Evolutionary conservation across 192 early-diverging fungal genomes (phyloP).

Genomic region (Gaertneriomyces sp.): DNA sequence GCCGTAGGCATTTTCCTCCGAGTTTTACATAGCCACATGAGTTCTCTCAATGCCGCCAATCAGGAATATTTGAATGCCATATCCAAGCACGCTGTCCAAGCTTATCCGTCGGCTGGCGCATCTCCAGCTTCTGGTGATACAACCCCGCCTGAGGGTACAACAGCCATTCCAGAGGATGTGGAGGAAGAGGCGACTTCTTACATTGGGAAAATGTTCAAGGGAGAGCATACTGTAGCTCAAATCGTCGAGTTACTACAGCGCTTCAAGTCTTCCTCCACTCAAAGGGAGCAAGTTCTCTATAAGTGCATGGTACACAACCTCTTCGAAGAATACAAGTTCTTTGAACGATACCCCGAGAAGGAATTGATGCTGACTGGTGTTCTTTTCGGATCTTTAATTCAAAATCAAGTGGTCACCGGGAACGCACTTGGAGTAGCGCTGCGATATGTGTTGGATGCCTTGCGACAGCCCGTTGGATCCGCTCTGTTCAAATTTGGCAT

Average conservation of each 20-base stretch:
- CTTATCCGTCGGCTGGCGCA: conserved; percentile 40
- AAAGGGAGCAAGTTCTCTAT: conserved; percentile 77
- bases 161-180: conserved; percentile 64
- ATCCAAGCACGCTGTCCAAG: conserved; percentile 45
- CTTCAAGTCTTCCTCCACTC: conserved; percentile 73
- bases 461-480: conserved; percentile 72
- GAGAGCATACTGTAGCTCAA: conserved; percentile 74
- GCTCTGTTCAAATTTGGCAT: conserved; percentile 90
- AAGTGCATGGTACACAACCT: conserved; percentile 88
- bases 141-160: conserved; percentile 14
- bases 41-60: conserved; percentile 60
- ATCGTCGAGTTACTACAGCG: conserved; percentile 79
- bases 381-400: conserved; percentile 87
- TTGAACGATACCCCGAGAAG: conserved; percentile 90
- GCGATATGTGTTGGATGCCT: conserved; percentile 83
- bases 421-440: conserved; percentile 79
- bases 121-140: conserved; percentile 31
- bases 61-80: conserved; percentile 56
- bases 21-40: conserved; percentile 48
- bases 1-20: conserved; percentile 65
- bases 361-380: conserved; percentile 84
- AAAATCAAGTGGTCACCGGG: conserved; percentile 79
- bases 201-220: conserved; percentile 74
- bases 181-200: conserved; percentile 72
- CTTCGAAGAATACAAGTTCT: conserved; percentile 95